A percentile compares a stretch with the other conserved stretches of the same genome.
These are phyloP conservation scores for Austroboletus niveus DNA, from an alignment of 1,284 basidiomycete species.

Conservation along the genomic window DNA sequence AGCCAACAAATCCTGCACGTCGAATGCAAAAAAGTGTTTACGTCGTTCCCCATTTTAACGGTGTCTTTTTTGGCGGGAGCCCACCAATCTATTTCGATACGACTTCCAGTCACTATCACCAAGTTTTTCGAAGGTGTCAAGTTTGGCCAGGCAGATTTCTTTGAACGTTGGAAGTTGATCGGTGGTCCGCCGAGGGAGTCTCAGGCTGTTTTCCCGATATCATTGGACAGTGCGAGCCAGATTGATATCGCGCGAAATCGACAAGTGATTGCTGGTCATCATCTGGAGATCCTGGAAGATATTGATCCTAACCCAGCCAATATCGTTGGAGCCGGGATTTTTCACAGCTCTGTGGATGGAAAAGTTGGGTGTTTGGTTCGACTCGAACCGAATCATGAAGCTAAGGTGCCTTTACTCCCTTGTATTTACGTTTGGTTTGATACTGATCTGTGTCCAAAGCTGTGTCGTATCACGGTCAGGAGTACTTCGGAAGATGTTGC, in stretches of 20 bases:
- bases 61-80: slow-evolving; percentile 92
- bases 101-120: slow-evolving; percentile 83
- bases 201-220: slow-evolving; percentile 84
- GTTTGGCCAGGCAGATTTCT: slow-evolving; percentile 84
- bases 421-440: not conserved
- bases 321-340: slow-evolving; percentile 87
- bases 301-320: slow-evolving; percentile 88
- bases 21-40: slow-evolving; percentile 90
- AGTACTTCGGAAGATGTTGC: slow-evolving; percentile 95
- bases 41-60: slow-evolving; percentile 75
- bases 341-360: slow-evolving; percentile 84
- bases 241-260: slow-evolving; percentile 74
- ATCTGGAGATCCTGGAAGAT: slow-evolving; percentile 74
- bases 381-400: slow-evolving; percentile 92
- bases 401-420: slow-evolving; percentile 61
- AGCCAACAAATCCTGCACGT: slow-evolving; percentile 91
- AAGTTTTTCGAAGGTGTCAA: slow-evolving; percentile 95
- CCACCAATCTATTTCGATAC: slow-evolving; percentile 82
- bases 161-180: slow-evolving; percentile 97
- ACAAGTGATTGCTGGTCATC: slow-evolving; percentile 76
- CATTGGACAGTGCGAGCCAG: slow-evolving; percentile 62
- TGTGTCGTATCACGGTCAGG: slow-evolving; percentile 91
- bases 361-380: slow-evolving; percentile 95
- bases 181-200: slow-evolving; percentile 92
- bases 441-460: slow-evolving; percentile 41